A percentile compares a stretch with the other conserved stretches of the same genome.
These are phyloP conservation scores for Pezicula neosporulosa DNA, from an alignment of 2,329 filamentous ascomycete species.

Conservation along the genomic window DNA sequence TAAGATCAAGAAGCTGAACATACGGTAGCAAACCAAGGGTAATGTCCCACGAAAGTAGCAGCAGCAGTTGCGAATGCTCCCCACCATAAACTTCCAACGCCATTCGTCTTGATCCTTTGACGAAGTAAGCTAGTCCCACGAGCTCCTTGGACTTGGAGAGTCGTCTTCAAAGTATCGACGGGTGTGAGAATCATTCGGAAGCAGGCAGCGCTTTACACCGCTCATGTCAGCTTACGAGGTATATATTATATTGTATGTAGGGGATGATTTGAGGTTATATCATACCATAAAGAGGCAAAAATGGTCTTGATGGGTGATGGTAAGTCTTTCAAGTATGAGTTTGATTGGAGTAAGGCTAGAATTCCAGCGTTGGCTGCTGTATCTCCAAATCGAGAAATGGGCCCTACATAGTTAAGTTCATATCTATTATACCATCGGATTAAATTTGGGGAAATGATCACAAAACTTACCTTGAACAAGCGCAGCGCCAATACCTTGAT, in stretches of 20 bases:
- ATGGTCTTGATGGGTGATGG: conserved; percentile 41
- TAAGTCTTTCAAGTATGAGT: conserved; percentile 39
- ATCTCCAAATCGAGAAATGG: conserved; percentile 43
- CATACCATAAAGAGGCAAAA: conserved; percentile 42
- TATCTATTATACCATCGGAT: not conserved
- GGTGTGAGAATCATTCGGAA: conserved; percentile 46
- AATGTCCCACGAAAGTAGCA: conserved; percentile 45
- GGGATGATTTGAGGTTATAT: not conserved
- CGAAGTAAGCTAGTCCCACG: conserved; percentile 39
- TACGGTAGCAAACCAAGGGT: conserved; percentile 47
- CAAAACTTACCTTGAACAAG: conserved; percentile 37
- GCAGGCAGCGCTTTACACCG: conserved; percentile 34
- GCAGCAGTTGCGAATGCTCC: conserved; percentile 45
- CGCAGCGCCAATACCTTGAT: conserved; percentile 41
- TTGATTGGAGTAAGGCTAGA: conserved; percentile 43
- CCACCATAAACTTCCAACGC: conserved; percentile 45
- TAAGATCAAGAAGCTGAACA: conserved; percentile 1
- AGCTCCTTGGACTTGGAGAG: conserved; percentile 43
- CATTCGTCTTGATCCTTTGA: conserved; percentile 40
- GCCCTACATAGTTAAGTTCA: conserved; percentile 27
- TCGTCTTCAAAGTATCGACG: conserved; percentile 47
- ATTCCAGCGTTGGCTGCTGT: conserved; percentile 47
- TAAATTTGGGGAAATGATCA: not conserved
- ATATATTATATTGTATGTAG: not conserved
- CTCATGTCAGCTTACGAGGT: not conserved